Conservation (phyloP, 192 early-diverging fungal genomes). For the Entomortierella chlamydospora region DNA sequence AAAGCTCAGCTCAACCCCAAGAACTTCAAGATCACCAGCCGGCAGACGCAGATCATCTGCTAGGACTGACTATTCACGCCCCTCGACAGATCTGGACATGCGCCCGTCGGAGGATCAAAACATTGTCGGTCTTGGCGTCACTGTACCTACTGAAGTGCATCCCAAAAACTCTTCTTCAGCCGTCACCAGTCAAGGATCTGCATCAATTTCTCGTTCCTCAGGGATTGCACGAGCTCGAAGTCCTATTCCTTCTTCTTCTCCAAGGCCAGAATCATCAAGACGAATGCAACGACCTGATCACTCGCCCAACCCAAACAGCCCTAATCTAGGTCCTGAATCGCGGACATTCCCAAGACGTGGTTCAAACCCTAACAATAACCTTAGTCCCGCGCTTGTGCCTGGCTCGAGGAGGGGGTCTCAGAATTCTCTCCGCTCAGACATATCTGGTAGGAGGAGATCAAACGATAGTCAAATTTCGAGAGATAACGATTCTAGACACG, state of each 20-base stretch:
- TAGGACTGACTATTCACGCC: not conserved
- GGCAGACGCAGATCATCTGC: not conserved
- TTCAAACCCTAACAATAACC: not conserved
- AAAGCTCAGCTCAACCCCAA: not conserved
- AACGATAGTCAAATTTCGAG: constrained; percentile 11
- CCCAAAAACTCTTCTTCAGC: not conserved
- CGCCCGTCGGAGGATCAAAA: not conserved
- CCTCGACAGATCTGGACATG: not conserved
- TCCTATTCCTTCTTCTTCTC: constrained; percentile 19
- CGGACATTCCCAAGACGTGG: not conserved
- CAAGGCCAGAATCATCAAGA: constrained; percentile 30
- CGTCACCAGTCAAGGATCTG: not conserved
- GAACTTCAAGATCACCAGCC: not conserved
- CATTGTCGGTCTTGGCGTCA: constrained; percentile 24
- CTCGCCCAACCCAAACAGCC: constrained; percentile 15
- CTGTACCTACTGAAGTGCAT: not conserved
- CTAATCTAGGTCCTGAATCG: constrained; percentile 3
- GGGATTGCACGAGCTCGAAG: constrained; percentile 15
- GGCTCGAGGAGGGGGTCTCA: constrained; percentile 27
- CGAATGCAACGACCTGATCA: constrained; percentile 5
- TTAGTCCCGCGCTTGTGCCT: not conserved
- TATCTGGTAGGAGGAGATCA: constrained; percentile 2
- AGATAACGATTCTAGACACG: constrained; percentile 6
- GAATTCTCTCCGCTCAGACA: constrained; percentile 16
- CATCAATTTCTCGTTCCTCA: constrained; percentile 8